Conservation (phyloP, 2,329 filamentous ascomycete species). For the Didymella glomerata region DNA sequence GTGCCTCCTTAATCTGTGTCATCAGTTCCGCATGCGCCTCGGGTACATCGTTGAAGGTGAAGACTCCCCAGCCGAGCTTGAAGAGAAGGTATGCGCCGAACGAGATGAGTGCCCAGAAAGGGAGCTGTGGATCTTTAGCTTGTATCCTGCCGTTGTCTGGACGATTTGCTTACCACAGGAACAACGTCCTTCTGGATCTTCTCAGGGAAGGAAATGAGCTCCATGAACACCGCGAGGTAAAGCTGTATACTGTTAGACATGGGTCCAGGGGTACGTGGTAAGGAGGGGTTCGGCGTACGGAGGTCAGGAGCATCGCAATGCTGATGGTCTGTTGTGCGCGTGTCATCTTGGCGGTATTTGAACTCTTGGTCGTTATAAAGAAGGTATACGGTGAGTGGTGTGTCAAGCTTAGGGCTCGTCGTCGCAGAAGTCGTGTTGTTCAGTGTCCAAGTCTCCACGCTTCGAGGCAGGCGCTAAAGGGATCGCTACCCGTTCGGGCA, state of each 20-base stretch:
- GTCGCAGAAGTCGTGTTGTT: slow-evolving; percentile 31
- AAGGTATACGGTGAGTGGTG: slow-evolving; percentile 34
- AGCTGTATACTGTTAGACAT: slow-evolving; percentile 65
- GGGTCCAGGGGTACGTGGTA: slow-evolving; percentile 18
- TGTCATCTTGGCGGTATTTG: slow-evolving; percentile 73
- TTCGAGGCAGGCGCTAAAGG: slow-evolving; percentile 31
- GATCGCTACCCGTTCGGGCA: slow-evolving; percentile 31
- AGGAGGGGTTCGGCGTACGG: slow-evolving; percentile 65
- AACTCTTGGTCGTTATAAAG: slow-evolving; percentile 20
- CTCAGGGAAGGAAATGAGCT: slow-evolving; percentile 80
- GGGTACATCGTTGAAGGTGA: slow-evolving; percentile 96
- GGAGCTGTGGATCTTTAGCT: slow-evolving; percentile 67
- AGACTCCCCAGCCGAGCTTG: slow-evolving; percentile 88
- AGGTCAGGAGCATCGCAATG: slow-evolving; percentile 84
- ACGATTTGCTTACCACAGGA: slow-evolving; percentile 75
- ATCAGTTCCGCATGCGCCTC: slow-evolving; percentile 89
- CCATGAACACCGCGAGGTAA: slow-evolving; percentile 86
- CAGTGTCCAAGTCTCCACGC: slow-evolving; percentile 40
- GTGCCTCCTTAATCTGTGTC: slow-evolving; percentile 80
- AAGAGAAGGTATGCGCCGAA: slow-evolving; percentile 93
- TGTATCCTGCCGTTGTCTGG: neutral
- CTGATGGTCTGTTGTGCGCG: slow-evolving; percentile 93
- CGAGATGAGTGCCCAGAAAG: slow-evolving; percentile 89
- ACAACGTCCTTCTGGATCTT: slow-evolving; percentile 85
- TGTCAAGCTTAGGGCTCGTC: slow-evolving; percentile 19